Base-by-base conservation (phyloP, 1,284 basidiomycete species). In the Volvariella surrecta region DNA sequence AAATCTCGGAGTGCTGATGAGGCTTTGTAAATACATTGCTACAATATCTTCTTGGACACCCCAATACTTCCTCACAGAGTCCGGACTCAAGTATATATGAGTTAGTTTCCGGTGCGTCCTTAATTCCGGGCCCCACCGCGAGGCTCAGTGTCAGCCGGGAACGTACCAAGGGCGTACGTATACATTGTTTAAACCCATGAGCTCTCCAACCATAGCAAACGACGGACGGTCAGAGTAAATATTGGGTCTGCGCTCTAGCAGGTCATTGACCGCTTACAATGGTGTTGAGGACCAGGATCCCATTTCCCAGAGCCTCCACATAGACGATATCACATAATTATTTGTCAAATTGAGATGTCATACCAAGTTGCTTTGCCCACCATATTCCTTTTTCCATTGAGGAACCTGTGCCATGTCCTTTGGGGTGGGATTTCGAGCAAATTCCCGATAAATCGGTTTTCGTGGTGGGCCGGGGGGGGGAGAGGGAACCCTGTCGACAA, bases 141-240 rank as follows among this genome's bases (percentile, higher is more conserved):
- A n/a, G n/a, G n/a, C n/a, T n/a, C n/a, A n/a, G n/a, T n/a, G n/a
- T n/a, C n/a, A n/a, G n/a, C n/a, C n/a, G n/a, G n/a, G n/a, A n/a
- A n/a, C n/a, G n/a, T n/a, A n/a, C n/a, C n/a, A n/a, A n/a, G n/a
- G n/a, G n/a, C n/a, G n/a, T 10, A 22, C 19, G 21, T 42, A 3
- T 16, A 63, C 63, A 18, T 56, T 47, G 24, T 52, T 48, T 2
- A 63, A 44, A 3, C 48, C 52, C 59, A 65, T 64, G n/a, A 67
- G 53, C 40, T 66, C 61, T 3, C 62, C 55, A 2, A 56, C 57
- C 22, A 64, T 57, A 1, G 57, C 59, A 37, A 66, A 63, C 1
- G 35, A 39, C 0, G 66, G 64, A 7, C 66, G 52, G 41, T 63
- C 54, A 2, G 63, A 63, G 42, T 67, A 67, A 4, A 55, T 56